A percentile compares a stretch with the other conserved stretches of the same genome.
Evolutionary conservation across 495 filamentous ascomycete genomes (phyloP).

Genomic region (Rhizodiscina lignyota): DNA sequence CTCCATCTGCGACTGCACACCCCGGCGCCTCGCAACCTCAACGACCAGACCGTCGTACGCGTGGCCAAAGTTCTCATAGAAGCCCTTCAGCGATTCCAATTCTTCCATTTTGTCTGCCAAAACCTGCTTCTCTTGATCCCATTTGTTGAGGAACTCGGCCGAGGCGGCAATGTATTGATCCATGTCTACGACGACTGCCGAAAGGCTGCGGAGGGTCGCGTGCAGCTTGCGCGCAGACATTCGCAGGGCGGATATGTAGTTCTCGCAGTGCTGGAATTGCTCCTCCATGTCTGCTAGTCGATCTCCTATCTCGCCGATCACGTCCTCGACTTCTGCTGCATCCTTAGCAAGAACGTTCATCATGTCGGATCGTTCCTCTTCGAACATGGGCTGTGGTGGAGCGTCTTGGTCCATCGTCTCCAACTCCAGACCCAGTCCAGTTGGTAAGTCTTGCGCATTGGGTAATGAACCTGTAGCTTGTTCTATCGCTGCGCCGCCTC

Average conservation of each 20-base stretch:
- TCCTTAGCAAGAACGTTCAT: slow-evolving; percentile 68
- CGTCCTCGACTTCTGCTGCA: slow-evolving; percentile 75
- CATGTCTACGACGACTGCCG: slow-evolving; percentile 14
- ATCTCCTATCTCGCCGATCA: slow-evolving; percentile 68
- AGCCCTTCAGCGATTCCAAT: slow-evolving; percentile 51
- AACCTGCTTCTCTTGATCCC: slow-evolving; percentile 54
- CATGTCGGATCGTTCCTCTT: slow-evolving; percentile 68
- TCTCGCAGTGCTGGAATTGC: slow-evolving; percentile 38
- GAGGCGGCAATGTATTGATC: slow-evolving; percentile 48
- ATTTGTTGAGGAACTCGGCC: slow-evolving; percentile 52
- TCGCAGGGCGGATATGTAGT: slow-evolving; percentile 48
- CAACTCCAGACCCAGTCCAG: slow-evolving; percentile 2
- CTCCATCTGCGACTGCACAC: slow-evolving; percentile 54
- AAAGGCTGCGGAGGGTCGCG: slow-evolving; percentile 2
- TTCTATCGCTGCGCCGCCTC: slow-evolving; percentile 55
- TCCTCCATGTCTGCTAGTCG: slow-evolving; percentile 61
- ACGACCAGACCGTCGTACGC: slow-evolving; percentile 74
- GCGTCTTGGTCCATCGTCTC: slow-evolving; percentile 19
- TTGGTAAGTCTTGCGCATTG: not conserved
- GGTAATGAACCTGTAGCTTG: slow-evolving; percentile 34
- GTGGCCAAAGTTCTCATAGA: slow-evolving; percentile 70
- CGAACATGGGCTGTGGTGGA: slow-evolving; percentile 51
- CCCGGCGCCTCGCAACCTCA: slow-evolving; percentile 59
- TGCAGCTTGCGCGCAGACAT: slow-evolving; percentile 3
- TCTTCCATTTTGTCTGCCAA: slow-evolving; percentile 53